Evolutionary conservation across 495 filamentous ascomycete genomes (phyloP).

Genomic region (Penicillium bovifimosum): DNA sequence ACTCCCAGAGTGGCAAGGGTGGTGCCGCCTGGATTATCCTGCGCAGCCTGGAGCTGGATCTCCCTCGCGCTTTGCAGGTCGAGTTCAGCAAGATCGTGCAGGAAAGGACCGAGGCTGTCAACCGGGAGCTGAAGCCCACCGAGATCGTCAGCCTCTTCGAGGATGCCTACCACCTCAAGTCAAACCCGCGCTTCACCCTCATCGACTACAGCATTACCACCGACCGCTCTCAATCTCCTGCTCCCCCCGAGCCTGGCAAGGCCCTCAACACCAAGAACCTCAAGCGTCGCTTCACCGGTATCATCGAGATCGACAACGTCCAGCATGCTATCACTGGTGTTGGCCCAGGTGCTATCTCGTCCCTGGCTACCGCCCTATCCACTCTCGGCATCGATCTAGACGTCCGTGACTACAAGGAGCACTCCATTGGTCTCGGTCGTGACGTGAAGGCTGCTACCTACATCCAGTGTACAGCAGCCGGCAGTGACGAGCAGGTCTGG

Average conservation of each 20-base stretch:
- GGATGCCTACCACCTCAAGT: constrained; percentile 73
- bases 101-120: constrained; percentile 62
- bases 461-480: constrained; percentile 80
- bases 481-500: constrained; percentile 69
- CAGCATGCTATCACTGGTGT: constrained; percentile 75
- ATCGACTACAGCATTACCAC: constrained; percentile 89
- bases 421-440: constrained; percentile 74
- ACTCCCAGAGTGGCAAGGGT: constrained; percentile 92
- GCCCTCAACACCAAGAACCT: constrained; percentile 70
- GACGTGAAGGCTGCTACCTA: constrained; percentile 89
- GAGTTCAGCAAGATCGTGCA: constrained; percentile 89
- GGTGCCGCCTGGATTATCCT: constrained; percentile 94
- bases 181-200: constrained; percentile 76
- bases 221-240: constrained; percentile 74
- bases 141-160: constrained; percentile 89
- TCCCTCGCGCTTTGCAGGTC: constrained; percentile 87
- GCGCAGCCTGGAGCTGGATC: constrained; percentile 80
- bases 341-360: constrained; percentile 88
- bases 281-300: constrained; percentile 78
- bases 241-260: constrained; percentile 61
- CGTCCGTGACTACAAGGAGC: constrained; percentile 93
- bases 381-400: constrained; percentile 85
- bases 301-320: constrained; percentile 74
- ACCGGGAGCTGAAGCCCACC: constrained; percentile 71
- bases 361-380: constrained; percentile 74